Evolutionary conservation across 768 basidiomycete genomes (phyloP).

Genomic region (Rhodotorula graminis): DNA sequence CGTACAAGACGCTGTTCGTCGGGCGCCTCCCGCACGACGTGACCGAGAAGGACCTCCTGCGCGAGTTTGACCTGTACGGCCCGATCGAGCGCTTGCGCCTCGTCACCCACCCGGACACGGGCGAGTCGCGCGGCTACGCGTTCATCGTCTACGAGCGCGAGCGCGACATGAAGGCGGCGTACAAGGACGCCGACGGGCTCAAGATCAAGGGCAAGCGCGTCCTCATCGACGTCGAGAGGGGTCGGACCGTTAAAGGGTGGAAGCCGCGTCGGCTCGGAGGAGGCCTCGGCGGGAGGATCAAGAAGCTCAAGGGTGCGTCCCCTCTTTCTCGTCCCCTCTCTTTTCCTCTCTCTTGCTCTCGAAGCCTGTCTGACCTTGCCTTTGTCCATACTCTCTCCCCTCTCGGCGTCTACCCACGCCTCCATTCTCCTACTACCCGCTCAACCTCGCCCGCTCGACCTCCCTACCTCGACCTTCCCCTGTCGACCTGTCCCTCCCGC

Average conservation of each 20-base stretch:
- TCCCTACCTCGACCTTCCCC: too few relatives aligned
- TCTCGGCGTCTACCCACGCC: background rate
- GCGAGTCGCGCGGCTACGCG: constrained; percentile 80
- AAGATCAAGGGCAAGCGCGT: constrained; percentile 94
- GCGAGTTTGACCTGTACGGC: constrained; percentile 93
- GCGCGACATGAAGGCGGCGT: constrained; percentile 98
- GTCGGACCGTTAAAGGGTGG: constrained; percentile 96
- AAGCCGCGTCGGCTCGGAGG: constrained; percentile 93
- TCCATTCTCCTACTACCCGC: background rate
- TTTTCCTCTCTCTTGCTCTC: background rate
- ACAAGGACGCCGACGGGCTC: constrained; percentile 96
- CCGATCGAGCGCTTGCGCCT: constrained; percentile 90
- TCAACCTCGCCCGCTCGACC: too few relatives aligned
- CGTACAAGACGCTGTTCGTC: constrained; percentile 97
- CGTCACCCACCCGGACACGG: constrained; percentile 65
- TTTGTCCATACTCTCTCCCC: too few relatives aligned
- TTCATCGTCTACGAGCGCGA: constrained; percentile 97
- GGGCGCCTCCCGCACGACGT: constrained; percentile 86
- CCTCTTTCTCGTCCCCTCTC: background rate
- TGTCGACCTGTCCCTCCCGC: too few relatives aligned
- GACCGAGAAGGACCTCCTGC: constrained; percentile 82
- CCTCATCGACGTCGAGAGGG: constrained; percentile 95
- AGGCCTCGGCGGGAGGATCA: constrained; percentile 97
- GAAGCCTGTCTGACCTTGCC: background rate
- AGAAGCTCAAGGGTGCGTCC: constrained; percentile 46